Base-by-base conservation (phyloP, 257 asterid species). In the Fraxinus americana region DNA sequence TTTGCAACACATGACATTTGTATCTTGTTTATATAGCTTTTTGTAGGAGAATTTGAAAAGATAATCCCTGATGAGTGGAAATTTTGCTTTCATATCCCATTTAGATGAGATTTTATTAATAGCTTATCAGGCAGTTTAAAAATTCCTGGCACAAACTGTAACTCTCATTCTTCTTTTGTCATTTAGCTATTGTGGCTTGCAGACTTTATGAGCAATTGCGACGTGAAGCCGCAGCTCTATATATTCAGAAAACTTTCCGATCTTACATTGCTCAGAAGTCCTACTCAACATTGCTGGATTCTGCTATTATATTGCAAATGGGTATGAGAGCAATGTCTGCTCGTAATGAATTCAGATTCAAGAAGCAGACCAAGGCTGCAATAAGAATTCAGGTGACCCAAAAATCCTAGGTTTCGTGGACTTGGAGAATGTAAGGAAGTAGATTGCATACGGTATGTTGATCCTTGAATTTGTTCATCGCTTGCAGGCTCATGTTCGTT, bases 261-360 rank as follows among this genome's bases (percentile, higher is more conserved):
- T 83, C 92, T 82, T 82, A 82, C 80, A 87, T 85, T 81, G 90
- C 96, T 67, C 70, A 88, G 85, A 82, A 65, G 86, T 87, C 96
- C 77, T 93, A 92, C 91, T 78, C 77, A 69, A 80, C 82, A 21
- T 80, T 93, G 92, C 88, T 77, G 81, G 70, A 81, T 78, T 93
- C 96, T 77, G 88, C 97, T 74, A 81, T 89, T 74, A 80, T 80
- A 65, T 70, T 96, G 83, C 99, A 96, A 91, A 90, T 91, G 75
- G 97, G 99, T 78, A 91, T 93, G 97, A 90, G 99, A 87, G 93
- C 96, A 32, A 88, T 93, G 96, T 87, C 90, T 81, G 92, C 95
- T 78, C 92, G 97, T 43, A 84, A 85, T 83, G 98, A 93, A 81
- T 92, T 88, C 82, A 92, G 97, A 86, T 88, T 83, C 84, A 88